Evolutionary conservation across 2,329 filamentous ascomycete species (phyloP).

Genomic region (Fusarium sp.): DNA sequence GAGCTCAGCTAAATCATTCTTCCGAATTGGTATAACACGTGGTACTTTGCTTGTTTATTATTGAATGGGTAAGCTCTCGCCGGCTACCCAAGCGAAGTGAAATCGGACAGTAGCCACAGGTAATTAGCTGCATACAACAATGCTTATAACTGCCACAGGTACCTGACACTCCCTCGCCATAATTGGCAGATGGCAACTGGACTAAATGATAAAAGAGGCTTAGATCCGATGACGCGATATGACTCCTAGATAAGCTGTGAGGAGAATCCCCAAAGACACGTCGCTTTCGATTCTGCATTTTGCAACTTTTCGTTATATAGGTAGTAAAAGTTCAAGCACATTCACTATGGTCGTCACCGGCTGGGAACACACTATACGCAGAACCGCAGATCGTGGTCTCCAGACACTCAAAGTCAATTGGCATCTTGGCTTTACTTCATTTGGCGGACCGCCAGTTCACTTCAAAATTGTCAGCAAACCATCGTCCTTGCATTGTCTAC

Average conservation of each 20-base stretch:
- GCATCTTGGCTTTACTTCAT: conserved; percentile 30
- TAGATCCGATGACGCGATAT: conserved; percentile 17
- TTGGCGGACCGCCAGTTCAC: conserved; percentile 33
- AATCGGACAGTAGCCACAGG: too few relatives aligned
- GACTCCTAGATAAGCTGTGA: too few relatives aligned
- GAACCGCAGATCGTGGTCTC: conserved; percentile 5
- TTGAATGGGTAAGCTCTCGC: too few relatives aligned
- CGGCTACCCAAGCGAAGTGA: too few relatives aligned
- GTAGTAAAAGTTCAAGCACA: rapidly evolving
- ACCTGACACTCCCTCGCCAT: neutral
- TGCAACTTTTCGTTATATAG: rapidly evolving
- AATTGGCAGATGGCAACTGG: neutral
- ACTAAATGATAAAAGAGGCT: neutral
- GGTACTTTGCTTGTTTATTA: too few relatives aligned
- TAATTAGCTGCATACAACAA: too few relatives aligned
- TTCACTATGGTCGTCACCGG: neutral
- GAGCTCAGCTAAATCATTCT: neutral
- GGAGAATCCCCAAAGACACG: too few relatives aligned
- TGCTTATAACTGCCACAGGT: too few relatives aligned
- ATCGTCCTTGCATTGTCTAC: too few relatives aligned
- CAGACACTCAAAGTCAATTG: conserved; percentile 31
- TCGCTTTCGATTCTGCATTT: neutral
- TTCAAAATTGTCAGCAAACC: conserved; percentile 25
- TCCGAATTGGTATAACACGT: too few relatives aligned
- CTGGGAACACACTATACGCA: neutral